Conservation (phyloP, 2,329 filamentous ascomycete species). For the Botrytis tulipae region DNA sequence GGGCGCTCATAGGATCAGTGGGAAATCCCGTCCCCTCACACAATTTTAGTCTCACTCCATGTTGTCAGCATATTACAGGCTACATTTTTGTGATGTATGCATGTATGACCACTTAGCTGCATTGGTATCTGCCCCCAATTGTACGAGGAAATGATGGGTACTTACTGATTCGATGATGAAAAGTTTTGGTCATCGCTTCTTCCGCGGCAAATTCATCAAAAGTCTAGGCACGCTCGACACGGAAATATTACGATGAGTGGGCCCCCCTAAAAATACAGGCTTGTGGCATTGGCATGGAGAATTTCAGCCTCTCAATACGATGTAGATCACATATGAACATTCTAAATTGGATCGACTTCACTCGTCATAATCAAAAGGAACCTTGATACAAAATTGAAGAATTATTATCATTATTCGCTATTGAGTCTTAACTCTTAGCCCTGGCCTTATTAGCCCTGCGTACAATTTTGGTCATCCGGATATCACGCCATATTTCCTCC, state of each 20-base stretch:
- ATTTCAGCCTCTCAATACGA: not conserved
- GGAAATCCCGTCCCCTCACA: not conserved
- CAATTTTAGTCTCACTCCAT: not conserved
- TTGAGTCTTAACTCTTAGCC: not conserved
- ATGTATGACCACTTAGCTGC: not conserved
- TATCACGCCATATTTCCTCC: slow-evolving; percentile 6
- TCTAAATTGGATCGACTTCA: not conserved
- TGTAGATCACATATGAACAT: not conserved
- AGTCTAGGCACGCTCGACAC: not conserved
- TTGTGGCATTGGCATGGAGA: not conserved
- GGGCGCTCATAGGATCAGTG: not conserved
- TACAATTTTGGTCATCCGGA: slow-evolving; percentile 9
- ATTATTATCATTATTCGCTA: slow-evolving; percentile 19
- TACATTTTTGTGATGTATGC: not conserved
- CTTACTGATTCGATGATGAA: not conserved
- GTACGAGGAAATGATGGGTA: not conserved
- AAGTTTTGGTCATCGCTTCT: not conserved
- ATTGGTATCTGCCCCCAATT: not conserved
- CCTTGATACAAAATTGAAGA: slow-evolving; percentile 1
- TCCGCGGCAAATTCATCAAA: not conserved
- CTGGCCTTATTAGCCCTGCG: slow-evolving; percentile 8
- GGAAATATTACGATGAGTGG: not conserved
- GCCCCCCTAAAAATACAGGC: not conserved
- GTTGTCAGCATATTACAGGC: slow-evolving; percentile 17
- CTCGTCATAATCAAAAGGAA: not conserved